phyloP scores from a whole-genome alignment of 768 basidiomycete genomes.

The Russula abietina region DNA sequence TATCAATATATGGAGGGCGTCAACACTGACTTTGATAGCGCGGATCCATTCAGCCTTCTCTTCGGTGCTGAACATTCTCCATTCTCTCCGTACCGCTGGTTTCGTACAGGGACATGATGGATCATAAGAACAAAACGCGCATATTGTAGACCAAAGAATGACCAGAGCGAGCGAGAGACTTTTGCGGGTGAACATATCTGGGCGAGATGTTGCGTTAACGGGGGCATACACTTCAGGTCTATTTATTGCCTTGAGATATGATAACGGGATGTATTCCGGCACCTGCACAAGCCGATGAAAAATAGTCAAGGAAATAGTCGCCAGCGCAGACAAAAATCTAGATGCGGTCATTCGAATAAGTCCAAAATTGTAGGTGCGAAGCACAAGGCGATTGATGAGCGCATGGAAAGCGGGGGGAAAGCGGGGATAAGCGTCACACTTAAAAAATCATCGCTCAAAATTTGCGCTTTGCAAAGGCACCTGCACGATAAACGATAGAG shows the following conservation, averaged over 20 bases:
- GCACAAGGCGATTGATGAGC: neutral
- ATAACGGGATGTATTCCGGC: no score
- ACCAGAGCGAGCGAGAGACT: neutral
- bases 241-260: neutral
- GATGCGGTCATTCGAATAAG: neutral
- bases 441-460: neutral
- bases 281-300: no score
- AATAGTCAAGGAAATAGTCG: no score
- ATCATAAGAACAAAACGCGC: neutral
- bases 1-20: neutral
- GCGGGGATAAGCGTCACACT: neutral
- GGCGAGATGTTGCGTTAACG: no score
- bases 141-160: neutral
- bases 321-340: no score
- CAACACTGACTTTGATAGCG: constrained; percentile 25
- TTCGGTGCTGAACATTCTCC: constrained; percentile 22
- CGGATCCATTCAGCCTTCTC: constrained; percentile 27
- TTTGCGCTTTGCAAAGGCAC: neutral
- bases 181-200: neutral
- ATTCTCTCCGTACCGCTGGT: constrained; percentile 27
- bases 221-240: neutral
- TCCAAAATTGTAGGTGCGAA: neutral
- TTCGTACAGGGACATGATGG: constrained; percentile 9
- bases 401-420: neutral
- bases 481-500: neutral